Conservation (phyloP, 768 basidiomycete species). For the Tylopilus sp. region DNA sequence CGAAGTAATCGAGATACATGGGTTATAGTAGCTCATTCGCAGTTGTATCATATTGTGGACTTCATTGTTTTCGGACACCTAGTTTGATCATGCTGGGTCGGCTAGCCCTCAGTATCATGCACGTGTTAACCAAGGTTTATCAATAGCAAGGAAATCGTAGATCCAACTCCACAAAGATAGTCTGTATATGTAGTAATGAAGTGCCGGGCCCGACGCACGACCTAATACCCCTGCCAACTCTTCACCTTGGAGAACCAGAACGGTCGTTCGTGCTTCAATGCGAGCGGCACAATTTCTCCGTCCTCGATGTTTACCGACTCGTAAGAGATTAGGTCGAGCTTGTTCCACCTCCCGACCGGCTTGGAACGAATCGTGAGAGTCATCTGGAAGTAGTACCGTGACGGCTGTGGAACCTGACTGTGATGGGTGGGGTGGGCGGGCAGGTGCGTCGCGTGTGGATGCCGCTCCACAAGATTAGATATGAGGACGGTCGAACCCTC, state of each 20-base stretch:
- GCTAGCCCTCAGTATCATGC: too few species aligned
- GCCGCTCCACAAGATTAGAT: constrained; percentile 58
- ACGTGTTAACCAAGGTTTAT: not conserved
- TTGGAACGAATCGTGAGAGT: constrained; percentile 65
- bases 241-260: constrained; percentile 93
- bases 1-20: constrained; percentile 33
- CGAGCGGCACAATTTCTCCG: constrained; percentile 66
- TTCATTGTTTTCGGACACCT: not conserved
- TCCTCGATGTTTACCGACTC: constrained; percentile 72
- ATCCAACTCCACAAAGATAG: not conserved
- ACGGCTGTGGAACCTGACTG: constrained; percentile 14
- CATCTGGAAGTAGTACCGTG: constrained; percentile 74
- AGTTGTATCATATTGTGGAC: constrained; percentile 33
- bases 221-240: constrained; percentile 46
- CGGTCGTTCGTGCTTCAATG: constrained; percentile 80
- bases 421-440: constrained; percentile 7
- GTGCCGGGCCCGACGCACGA: not conserved
- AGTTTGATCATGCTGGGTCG: not conserved
- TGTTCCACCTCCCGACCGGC: constrained; percentile 78
- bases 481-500: constrained; percentile 57
- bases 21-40: constrained; percentile 18
- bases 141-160: not conserved
- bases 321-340: constrained; percentile 70
- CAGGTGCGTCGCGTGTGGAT: constrained; percentile 2
- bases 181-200: not conserved